Evolutionary conservation across 1,284 basidiomycete species (phyloP).

Genomic region (Microbotryum saponariae): DNA sequence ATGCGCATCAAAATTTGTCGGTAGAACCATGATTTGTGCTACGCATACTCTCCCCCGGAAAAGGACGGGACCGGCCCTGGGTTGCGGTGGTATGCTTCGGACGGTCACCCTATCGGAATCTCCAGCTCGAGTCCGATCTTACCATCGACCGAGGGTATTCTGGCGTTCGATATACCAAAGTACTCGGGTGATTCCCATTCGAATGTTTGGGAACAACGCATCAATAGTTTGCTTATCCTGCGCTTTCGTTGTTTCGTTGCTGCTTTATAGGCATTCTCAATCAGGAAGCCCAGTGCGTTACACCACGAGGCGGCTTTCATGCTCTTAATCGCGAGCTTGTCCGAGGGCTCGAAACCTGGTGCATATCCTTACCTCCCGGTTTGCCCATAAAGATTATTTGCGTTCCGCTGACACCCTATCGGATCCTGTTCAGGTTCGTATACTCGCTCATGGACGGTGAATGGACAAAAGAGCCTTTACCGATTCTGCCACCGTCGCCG

Average conservation of each 20-base stretch:
- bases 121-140: slow-evolving; percentile 41
- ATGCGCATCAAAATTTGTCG: not conserved
- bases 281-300: slow-evolving; percentile 46
- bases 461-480: not conserved
- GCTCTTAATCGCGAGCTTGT: slow-evolving; percentile 45
- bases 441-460: not conserved
- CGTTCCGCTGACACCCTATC: not conserved
- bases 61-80: slow-evolving; percentile 43
- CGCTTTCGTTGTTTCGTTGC: no score
- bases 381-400: no score
- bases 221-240: no score
- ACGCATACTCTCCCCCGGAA: slow-evolving; percentile 41
- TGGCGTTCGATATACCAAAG: slow-evolving; percentile 46
- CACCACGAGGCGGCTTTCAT: slow-evolving; percentile 42
- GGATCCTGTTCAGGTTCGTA: not conserved
- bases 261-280: slow-evolving; percentile 44
- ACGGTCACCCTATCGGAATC: slow-evolving; percentile 34
- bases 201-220: no score
- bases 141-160: slow-evolving; percentile 45
- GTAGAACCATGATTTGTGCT: slow-evolving; percentile 48
- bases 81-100: slow-evolving; percentile 36
- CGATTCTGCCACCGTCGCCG: not conserved
- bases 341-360: not conserved
- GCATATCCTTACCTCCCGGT: not conserved
- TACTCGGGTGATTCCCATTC: slow-evolving; percentile 28